Conservation (phyloP, 2,329 filamentous ascomycete species). For the Dissoconium aciculare region DNA sequence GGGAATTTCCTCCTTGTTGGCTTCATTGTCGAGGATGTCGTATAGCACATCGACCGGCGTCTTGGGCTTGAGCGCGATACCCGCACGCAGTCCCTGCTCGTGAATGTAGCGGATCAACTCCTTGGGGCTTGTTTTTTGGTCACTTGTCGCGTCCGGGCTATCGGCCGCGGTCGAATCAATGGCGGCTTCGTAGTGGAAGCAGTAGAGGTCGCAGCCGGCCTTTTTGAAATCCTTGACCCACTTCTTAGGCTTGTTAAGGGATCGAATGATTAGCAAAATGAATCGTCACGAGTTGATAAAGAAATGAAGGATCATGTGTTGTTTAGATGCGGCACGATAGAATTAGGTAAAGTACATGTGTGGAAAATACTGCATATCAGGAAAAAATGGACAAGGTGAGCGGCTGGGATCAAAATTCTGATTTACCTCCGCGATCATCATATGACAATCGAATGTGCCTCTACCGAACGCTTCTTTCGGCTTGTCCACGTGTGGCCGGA, state of each 20-base stretch:
- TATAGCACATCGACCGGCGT: conserved; percentile 84
- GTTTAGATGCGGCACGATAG: too few species aligned
- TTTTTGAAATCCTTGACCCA: conserved; percentile 94
- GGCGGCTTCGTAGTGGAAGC: conserved; percentile 98
- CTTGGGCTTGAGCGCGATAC: conserved; percentile 88
- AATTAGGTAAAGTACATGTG: too few species aligned
- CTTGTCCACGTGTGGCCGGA: conserved; percentile 68
- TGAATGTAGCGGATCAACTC: conserved; percentile 87
- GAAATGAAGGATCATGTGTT: too few species aligned
- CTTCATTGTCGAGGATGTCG: conserved; percentile 68
- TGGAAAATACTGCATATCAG: too few species aligned
- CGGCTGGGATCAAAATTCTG: too few species aligned
- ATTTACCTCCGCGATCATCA: conserved; percentile 95
- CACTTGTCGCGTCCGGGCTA: conserved; percentile 53
- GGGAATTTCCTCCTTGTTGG: conserved; percentile 59
- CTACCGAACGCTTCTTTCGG: conserved; percentile 56
- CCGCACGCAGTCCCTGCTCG: conserved; percentile 70
- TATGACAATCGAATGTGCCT: conserved; percentile 97
- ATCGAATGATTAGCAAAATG: conserved; percentile 8
- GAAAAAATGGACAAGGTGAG: too few species aligned
- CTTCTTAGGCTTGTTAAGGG: conserved; percentile 97
- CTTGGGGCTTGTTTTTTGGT: conserved; percentile 61
- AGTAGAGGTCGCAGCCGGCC: conserved; percentile 95
- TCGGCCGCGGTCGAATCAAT: conserved; percentile 69
- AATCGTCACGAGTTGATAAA: too few species aligned